phyloP scores from a whole-genome alignment of 257 asterid species.

The Mentha longifolia region DNA sequence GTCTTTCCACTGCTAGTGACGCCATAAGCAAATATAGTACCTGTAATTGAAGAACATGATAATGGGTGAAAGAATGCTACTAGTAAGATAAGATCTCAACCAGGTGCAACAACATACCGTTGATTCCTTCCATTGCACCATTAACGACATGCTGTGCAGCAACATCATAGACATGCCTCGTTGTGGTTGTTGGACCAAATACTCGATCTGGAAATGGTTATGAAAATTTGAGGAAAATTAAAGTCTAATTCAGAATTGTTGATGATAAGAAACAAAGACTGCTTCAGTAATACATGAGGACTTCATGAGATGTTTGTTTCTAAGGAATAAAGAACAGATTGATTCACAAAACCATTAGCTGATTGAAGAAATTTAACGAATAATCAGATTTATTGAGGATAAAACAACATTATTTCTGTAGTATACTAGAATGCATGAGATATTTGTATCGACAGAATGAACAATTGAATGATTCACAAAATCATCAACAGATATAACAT shows the following conservation, averaged over 20 bases:
- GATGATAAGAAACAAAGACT: slow-evolving; percentile 16
- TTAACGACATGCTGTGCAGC: slow-evolving; percentile 87
- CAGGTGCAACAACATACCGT: slow-evolving; percentile 57
- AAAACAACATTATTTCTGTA: slow-evolving; percentile 8
- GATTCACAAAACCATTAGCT: slow-evolving; percentile 19
- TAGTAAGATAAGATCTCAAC: slow-evolving; percentile 7
- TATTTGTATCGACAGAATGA: slow-evolving; percentile 1
- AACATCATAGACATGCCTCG: slow-evolving; percentile 97
- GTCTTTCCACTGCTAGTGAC: slow-evolving; percentile 99
- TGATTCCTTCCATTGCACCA: slow-evolving; percentile 98
- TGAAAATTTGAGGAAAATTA: slow-evolving; percentile 27
- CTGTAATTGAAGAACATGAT: slow-evolving; percentile 44
- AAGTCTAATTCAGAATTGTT: slow-evolving; percentile 17
- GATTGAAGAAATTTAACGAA: background rate
- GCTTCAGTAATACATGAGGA: slow-evolving; percentile 8
- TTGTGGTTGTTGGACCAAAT: slow-evolving; percentile 98
- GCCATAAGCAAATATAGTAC: slow-evolving; percentile 97
- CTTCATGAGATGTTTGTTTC: background rate
- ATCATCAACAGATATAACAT: slow-evolving; percentile 17
- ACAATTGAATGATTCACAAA: background rate
- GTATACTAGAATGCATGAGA: slow-evolving; percentile 12
- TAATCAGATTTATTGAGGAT: slow-evolving; percentile 17
- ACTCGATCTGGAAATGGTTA: slow-evolving; percentile 73
- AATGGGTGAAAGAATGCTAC: slow-evolving; percentile 26
- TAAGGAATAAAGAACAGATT: background rate